A percentile compares a stretch with the other conserved stretches of the same genome.
phyloP scores from a whole-genome alignment of 2,329 filamentous ascomycete genomes.

The Alternaria hordeiaustralica region DNA sequence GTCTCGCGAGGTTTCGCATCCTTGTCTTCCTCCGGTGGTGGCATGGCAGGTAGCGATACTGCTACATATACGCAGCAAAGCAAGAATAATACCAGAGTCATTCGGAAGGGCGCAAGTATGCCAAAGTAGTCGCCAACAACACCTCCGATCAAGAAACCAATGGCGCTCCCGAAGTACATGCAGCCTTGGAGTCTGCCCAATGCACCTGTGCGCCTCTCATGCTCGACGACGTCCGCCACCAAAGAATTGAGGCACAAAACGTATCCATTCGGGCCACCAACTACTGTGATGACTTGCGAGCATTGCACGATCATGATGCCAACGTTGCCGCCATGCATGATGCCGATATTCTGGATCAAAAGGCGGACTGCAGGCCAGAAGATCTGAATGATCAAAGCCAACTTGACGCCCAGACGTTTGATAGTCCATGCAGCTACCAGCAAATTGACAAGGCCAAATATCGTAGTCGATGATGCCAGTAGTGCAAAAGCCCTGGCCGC shows the following conservation, averaged over 20 bases:
- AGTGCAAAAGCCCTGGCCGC: conserved; percentile 70
- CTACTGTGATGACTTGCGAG: conserved; percentile 70
- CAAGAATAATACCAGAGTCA: conserved; percentile 65
- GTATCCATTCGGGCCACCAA: conserved; percentile 74
- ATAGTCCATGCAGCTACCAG: conserved; percentile 72
- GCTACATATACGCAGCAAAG: conserved; percentile 51
- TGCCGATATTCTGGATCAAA: conserved; percentile 68
- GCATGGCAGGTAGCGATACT: conserved; percentile 57
- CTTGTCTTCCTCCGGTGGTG: conserved; percentile 46
- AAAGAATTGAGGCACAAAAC: conserved; percentile 73
- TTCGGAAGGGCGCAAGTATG: conserved; percentile 69
- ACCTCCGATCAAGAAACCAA: conserved; percentile 70
- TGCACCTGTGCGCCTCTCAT: conserved; percentile 66
- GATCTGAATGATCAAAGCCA: conserved; percentile 67
- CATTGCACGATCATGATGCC: conserved; percentile 74
- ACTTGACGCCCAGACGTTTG: conserved; percentile 69
- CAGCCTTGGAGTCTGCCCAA: conserved; percentile 71
- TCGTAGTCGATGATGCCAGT: conserved; percentile 69
- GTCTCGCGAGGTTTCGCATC: conserved; percentile 26
- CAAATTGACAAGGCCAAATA: conserved; percentile 71
- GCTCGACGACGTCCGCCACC: conserved; percentile 68
- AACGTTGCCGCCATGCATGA: conserved; percentile 63
- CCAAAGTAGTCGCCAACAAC: conserved; percentile 68
- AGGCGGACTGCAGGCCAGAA: conserved; percentile 70
- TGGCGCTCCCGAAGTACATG: conserved; percentile 70